phyloP scores from a whole-genome alignment of 2,329 filamentous ascomycete genomes.

The Hypoxylon sp. region DNA sequence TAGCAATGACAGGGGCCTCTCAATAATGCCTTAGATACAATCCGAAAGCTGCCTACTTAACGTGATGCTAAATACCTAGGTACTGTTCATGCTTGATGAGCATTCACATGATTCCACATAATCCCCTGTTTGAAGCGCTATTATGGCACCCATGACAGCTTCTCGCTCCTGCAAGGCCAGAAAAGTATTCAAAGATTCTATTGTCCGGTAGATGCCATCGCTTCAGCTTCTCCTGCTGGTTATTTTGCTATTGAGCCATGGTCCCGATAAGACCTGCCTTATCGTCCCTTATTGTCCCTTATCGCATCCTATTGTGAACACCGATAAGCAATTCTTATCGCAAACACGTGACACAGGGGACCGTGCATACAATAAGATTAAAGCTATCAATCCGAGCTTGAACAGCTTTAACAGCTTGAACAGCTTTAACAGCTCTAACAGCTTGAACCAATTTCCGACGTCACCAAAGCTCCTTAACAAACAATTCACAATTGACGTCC shows the following conservation, averaged over 20 bases:
- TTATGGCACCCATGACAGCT: neutral
- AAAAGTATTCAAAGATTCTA: neutral
- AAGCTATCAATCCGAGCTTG: constrained; percentile 1
- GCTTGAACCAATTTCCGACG: constrained; percentile 5
- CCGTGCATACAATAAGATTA: neutral
- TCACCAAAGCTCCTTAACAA: constrained; percentile 6
- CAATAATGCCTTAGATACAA: neutral
- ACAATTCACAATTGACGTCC: constrained; percentile 3
- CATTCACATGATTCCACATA: neutral
- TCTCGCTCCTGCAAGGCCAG: neutral
- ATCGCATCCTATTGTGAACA: neutral
- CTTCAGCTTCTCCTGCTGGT: neutral
- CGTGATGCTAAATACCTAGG: too few species aligned
- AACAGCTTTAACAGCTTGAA: constrained; percentile 12
- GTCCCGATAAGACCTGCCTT: neutral
- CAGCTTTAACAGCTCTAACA: constrained; percentile 5
- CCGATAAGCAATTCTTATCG: neutral
- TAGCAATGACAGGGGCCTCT: neutral
- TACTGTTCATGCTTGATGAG: neutral
- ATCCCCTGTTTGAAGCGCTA: neutral
- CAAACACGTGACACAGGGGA: neutral
- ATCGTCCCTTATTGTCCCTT: neutral
- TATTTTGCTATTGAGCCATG: neutral
- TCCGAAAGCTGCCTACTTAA: neutral
- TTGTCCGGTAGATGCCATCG: neutral